Evolutionary conservation across 129 eudicot species (phyloP), one percentile per base, ranked within the genome.

Genomic region (Flaveria linearis): DNA sequence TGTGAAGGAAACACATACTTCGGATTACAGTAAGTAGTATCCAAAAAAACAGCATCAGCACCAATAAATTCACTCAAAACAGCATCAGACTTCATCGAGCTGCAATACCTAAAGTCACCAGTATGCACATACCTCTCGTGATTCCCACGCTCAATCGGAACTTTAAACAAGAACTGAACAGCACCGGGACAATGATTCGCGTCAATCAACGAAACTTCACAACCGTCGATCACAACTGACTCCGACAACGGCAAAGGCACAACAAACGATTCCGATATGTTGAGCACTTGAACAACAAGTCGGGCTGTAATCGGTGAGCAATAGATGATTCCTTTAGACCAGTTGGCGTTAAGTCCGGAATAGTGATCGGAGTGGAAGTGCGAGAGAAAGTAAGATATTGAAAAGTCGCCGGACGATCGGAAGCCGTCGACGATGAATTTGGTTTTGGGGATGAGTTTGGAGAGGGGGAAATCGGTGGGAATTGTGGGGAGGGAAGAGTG

Each of bases 351-450:
- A 20, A 89, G 90, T 51, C 98, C 98, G 11, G 76, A 26, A 80
- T 94, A 94, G 89, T 94, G 98, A 70, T 94, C 97, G 83, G 98
- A 89, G 92, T 94, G 98, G 88, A 91, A 94, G 74, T 94, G 98
- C 0, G 97, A 85, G 75, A 94, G 93, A 76, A 94, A 94, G 82
- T 91, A 94, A 1, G 98, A 85, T 50, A 89, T 65, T 45, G 98
- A 91, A 81, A 79, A 69, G 20, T 84, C 85, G 77, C 89, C 88
- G 39, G 97, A 79, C 51, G 76, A 71, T 70, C 84, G 82, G 87
- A 94, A 94, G 56, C 88, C 93, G 77, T 91, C 97, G 74, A 94
- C 53, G 64, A 94, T 76, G 76, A 91, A 94, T 80, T 87, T 93
- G 58, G 98, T 88, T 20, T 76, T 82, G 52, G 98, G 96, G 85